phyloP scores from a whole-genome alignment of 345 rosid genomes.

The Luvunga scandens region DNA sequence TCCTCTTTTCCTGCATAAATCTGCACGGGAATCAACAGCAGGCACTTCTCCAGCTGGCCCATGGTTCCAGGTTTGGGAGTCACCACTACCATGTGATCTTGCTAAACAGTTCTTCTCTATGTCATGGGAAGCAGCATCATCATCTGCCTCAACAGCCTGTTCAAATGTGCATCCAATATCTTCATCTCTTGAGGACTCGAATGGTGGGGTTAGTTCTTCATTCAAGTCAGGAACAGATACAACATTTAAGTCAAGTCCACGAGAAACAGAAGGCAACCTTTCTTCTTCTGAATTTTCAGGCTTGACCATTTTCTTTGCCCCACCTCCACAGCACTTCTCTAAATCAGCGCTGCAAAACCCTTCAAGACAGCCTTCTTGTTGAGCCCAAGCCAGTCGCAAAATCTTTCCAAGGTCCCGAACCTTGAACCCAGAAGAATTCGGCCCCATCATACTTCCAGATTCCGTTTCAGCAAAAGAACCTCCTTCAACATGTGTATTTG shows the following conservation, averaged over 20 bases:
- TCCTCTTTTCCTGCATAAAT: constrained; percentile 62
- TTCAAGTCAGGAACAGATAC: constrained; percentile 89
- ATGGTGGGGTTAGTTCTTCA: constrained; percentile 80
- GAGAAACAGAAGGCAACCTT: constrained; percentile 46
- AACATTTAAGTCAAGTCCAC: constrained; percentile 73
- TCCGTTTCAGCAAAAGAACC: constrained; percentile 38
- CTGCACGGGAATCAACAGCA: constrained; percentile 58
- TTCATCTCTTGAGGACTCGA: constrained; percentile 82
- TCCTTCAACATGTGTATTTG: constrained; percentile 34
- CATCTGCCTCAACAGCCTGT: constrained; percentile 58
- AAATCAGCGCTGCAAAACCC: constrained; percentile 59
- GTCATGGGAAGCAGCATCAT: constrained; percentile 74
- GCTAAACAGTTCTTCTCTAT: constrained; percentile 52
- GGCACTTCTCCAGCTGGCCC: constrained; percentile 49
- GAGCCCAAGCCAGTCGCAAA: constrained; percentile 66
- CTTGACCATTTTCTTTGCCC: constrained; percentile 32
- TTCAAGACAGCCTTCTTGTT: constrained; percentile 66
- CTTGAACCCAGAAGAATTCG: constrained; percentile 54
- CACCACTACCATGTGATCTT: constrained; percentile 64
- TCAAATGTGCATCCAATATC: constrained; percentile 66
- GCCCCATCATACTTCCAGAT: constrained; percentile 28
- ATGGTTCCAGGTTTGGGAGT: constrained; percentile 45
- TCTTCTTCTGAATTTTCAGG: constrained; percentile 36
- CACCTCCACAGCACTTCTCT: constrained; percentile 61
- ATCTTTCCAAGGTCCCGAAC: constrained; percentile 72